These are phyloP conservation scores for Pleurotus eryngii DNA, from an alignment of 768 basidiomycete species.

Conservation along the genomic window DNA sequence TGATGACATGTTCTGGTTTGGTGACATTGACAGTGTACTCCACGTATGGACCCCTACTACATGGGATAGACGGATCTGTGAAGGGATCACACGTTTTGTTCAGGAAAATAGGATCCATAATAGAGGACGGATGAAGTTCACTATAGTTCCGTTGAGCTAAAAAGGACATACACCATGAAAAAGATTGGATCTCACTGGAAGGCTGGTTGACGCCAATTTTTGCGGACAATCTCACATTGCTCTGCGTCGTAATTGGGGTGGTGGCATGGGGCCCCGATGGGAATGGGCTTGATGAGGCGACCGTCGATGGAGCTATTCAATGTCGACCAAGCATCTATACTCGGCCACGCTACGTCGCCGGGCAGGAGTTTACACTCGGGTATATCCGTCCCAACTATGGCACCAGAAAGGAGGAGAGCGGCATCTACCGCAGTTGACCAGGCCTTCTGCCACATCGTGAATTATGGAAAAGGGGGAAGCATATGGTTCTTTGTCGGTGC, in stretches of 20 bases:
- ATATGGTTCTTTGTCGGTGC: neutral
- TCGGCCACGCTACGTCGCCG: neutral
- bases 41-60: slow-evolving; percentile 15
- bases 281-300: slow-evolving; percentile 1
- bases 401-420: neutral
- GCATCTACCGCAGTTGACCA: neutral
- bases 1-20: slow-evolving; percentile 4
- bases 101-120: slow-evolving; percentile 16
- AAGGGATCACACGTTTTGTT: slow-evolving; percentile 21
- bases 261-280: slow-evolving; percentile 1
- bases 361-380: neutral
- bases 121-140: slow-evolving; percentile 12
- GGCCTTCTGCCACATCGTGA: neutral
- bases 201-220: neutral
- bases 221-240: neutral
- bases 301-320: neutral
- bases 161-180: neutral
- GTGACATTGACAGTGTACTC: slow-evolving; percentile 12
- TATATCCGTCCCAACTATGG: neutral
- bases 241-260: slow-evolving; percentile 1
- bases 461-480: no score
- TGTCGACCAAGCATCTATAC: neutral
- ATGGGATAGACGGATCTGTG: slow-evolving; percentile 6
- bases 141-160: neutral
- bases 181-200: neutral